Evolutionary conservation across 306 rosid genomes (phyloP), one percentile per base, ranked within the genome.

Genomic region (Castanea mollissima): DNA sequence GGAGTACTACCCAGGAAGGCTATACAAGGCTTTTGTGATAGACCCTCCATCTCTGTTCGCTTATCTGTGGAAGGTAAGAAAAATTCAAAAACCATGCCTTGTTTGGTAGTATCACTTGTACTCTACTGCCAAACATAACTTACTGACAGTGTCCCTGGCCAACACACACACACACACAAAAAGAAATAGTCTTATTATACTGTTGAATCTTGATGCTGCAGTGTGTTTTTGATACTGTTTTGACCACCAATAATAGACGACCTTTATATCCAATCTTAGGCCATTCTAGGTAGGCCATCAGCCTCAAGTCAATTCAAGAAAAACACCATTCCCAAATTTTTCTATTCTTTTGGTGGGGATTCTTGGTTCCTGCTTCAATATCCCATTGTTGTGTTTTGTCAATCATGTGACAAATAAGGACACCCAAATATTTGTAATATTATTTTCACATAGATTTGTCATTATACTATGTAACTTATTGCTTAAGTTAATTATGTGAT

Each of bases 1-100:
- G 0, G 99, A 93, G 62, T 89, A 86, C 85, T 95, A 95, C 83
- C 99, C 99, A 5, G 88, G 86, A 6, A 87, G 91, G 29, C 89
- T 95, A 38, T 41, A 76, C 83, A 89, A 88, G 69, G 92, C 94
- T 4, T 95, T 95, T 76, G 88, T 95, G 3, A 91, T 93, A n/a
- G 99, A 95, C 87, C 93, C 99, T 54, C 99, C 99, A 0, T 83
- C 94, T 2, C 86, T 95, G 18, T 95, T 95, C 81, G 81, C 98
- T 32, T 95, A 95, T 79, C 73, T 95, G 54, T 95, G 99, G 99
- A 95, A 95, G 99, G 99, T 95, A 88, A 41, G 46, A 41, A 41
- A 67, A 74, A 73, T 75, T 81, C 82, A 81, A 82, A 82, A 87
- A 71, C 14, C 60, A 4, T 7, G n/a, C 35, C 55, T 49, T 16